Base-by-base conservation (phyloP, 352 stramenopile genomes). In the Globisporangium barbulae region DNA sequence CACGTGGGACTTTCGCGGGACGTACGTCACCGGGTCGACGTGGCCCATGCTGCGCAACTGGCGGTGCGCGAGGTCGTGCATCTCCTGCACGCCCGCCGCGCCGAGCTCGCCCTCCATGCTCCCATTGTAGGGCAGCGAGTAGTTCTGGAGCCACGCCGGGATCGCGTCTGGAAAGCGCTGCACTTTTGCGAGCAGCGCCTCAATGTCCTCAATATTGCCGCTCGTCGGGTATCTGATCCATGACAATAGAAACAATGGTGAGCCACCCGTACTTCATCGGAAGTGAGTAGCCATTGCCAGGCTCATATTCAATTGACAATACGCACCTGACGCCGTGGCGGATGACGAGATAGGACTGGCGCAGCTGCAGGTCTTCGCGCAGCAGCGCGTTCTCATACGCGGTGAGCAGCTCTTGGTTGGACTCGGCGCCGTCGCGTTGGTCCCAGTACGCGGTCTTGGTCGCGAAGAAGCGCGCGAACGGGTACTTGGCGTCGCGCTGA, bases 51-150 rank as follows among this genome's bases (percentile, higher is more conserved):
- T 59, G 17, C 31, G 22, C 17, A 81, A 53, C 22, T 54, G 72
- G 19, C 78, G 72, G 44, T 17, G 45, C 15, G 60, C 74, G 17
- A 89, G 54, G 4, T 74, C 64, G n/a, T 60, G 53, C 37, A 89
- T 68, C 33, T 90, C 79, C 13, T 63, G 53, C 33, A 60, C 39
- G 0, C 83, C 85, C 8, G 69, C n/a, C 0, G 64, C 37, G 2
- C 76, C 68, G 8, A 94, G 67, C 8, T 76, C 65, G 12, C 78
- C 79, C 28, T 79, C 45, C 1, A 90, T 61, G 52, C 66, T 85
- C 54, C 74, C 8, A 30, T 91, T 87, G 73, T 92, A 94, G 7
- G 79, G 78, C 48, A 94, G 59, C 35, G 72, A 73, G 61, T 92
- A 94, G 52, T 75, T 78, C 39, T 59, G 71, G 61, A 92, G 68